Percentiles rank a stretch among this genome's conserved stretches.
phyloP scores from a whole-genome alignment of 352 stramenopile species.

The Phytopythium helicoides region DNA sequence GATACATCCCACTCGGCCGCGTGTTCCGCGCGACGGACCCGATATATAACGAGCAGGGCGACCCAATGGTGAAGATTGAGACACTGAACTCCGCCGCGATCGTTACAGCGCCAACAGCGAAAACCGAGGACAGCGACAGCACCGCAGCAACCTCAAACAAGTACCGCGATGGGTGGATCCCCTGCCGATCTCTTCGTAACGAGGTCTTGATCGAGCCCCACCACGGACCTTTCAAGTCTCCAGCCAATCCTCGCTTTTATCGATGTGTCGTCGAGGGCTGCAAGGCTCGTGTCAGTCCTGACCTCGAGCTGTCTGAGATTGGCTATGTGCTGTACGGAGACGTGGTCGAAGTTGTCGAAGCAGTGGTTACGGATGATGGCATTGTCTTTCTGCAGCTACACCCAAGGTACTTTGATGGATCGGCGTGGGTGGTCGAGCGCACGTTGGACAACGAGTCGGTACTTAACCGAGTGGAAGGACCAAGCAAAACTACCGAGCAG shows the following conservation, averaged over 20 bases:
- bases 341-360: constrained; percentile 67
- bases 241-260: constrained; percentile 26
- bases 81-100: constrained; percentile 29
- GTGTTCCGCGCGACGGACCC: constrained; percentile 57
- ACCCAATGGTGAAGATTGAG: constrained; percentile 70
- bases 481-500: constrained; percentile 20
- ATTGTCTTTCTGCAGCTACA: constrained; percentile 66
- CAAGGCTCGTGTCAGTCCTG: constrained; percentile 48
- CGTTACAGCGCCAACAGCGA: constrained; percentile 19
- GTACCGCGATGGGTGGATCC: constrained; percentile 50
- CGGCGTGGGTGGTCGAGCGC: constrained; percentile 69
- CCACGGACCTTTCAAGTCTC: constrained; percentile 33
- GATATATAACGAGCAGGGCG: constrained; percentile 72
- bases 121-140: constrained; percentile 9
- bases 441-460: constrained; percentile 79
- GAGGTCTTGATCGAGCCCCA: constrained; percentile 68
- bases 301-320: constrained; percentile 60
- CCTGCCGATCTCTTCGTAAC: constrained; percentile 71
- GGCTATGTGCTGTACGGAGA: constrained; percentile 77
- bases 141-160: constrained; percentile 5
- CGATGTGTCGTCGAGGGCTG: constrained; percentile 78
- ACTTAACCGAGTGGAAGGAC: constrained; percentile 55
- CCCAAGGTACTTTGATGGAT: constrained; percentile 64
- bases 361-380: constrained; percentile 35
- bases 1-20: constrained; percentile 56